A percentile compares a stretch with the other conserved stretches of the same genome.
Evolutionary conservation across 2,329 filamentous ascomycete genomes (phyloP).

Genomic region (Ophiostoma ulmi): DNA sequence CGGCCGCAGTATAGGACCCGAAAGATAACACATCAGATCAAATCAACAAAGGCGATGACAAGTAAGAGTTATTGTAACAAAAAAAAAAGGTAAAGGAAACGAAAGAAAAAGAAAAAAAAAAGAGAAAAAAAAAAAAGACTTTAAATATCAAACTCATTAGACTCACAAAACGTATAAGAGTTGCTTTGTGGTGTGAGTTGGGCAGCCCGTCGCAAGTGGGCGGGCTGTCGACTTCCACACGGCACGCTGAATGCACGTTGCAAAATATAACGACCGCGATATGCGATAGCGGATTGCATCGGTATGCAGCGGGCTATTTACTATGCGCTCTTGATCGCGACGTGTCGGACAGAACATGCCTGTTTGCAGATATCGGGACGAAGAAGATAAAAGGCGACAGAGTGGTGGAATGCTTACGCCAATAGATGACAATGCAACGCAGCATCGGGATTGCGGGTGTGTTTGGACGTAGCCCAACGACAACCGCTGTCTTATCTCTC

Average conservation of each 20-base stretch:
- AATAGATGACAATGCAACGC: neutral
- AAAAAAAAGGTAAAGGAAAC: neutral
- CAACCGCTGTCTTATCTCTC: neutral
- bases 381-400: neutral
- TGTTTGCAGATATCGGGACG: neutral
- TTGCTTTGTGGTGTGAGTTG: neutral
- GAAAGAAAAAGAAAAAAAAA: neutral
- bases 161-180: neutral
- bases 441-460: neutral
- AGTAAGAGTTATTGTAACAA: neutral
- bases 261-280: neutral
- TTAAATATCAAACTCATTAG: neutral
- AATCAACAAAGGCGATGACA: neutral
- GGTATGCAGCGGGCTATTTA: neutral
- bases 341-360: neutral
- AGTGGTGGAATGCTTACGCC: neutral
- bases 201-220: neutral
- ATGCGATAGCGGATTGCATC: neutral
- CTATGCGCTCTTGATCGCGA: neutral
- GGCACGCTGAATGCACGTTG: neutral
- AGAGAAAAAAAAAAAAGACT: neutral
- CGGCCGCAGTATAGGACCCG: neutral
- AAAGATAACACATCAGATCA: neutral
- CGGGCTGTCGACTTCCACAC: neutral
- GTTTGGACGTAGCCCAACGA: constrained; percentile 5